A percentile compares a stretch with the other conserved stretches of the same genome.
phyloP scores from a whole-genome alignment of 1,139 yeast genomes.

The Candida pseudoviswanathii region DNA sequence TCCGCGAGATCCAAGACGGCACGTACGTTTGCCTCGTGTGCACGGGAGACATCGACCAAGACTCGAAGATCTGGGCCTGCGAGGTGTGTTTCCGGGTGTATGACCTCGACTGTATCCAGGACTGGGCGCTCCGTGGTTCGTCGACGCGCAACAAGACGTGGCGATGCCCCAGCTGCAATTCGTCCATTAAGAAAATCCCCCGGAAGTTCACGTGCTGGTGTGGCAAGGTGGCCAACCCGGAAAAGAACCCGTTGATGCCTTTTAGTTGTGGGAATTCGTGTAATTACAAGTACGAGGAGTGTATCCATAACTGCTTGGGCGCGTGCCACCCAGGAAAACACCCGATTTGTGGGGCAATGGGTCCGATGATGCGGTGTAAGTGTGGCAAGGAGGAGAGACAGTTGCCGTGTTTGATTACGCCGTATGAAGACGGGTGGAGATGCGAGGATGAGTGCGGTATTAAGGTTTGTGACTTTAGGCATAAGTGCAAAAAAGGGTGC shows the following conservation, averaged over 20 bases:
- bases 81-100: slow-evolving; percentile 72
- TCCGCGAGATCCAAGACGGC: slow-evolving; percentile 64
- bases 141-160: slow-evolving; percentile 64
- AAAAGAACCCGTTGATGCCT: slow-evolving; percentile 61
- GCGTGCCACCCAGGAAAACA: slow-evolving; percentile 93
- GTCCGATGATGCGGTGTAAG: slow-evolving; percentile 66
- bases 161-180: slow-evolving; percentile 90
- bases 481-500: slow-evolving; percentile 52
- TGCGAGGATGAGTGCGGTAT: slow-evolving; percentile 63
- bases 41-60: slow-evolving; percentile 74
- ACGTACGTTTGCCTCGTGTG: slow-evolving; percentile 80
- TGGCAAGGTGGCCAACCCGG: slow-evolving; percentile 73
- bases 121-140: slow-evolving; percentile 81
- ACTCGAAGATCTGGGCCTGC: slow-evolving; percentile 76
- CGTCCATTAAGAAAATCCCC: slow-evolving; percentile 55
- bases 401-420: slow-evolving; percentile 72
- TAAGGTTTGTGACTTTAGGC: slow-evolving; percentile 70
- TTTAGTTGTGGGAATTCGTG: slow-evolving; percentile 92
- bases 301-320: slow-evolving; percentile 75
- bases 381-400: slow-evolving; percentile 75
- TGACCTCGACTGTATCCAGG: slow-evolving; percentile 76
- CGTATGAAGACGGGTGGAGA: slow-evolving; percentile 66
- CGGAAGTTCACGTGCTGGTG: slow-evolving; percentile 85
- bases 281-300: slow-evolving; percentile 51
- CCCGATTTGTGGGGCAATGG: slow-evolving; percentile 76